Base-by-base conservation (phyloP, 2,329 filamentous ascomycete genomes). In the Lithohypha guttulata region DNA sequence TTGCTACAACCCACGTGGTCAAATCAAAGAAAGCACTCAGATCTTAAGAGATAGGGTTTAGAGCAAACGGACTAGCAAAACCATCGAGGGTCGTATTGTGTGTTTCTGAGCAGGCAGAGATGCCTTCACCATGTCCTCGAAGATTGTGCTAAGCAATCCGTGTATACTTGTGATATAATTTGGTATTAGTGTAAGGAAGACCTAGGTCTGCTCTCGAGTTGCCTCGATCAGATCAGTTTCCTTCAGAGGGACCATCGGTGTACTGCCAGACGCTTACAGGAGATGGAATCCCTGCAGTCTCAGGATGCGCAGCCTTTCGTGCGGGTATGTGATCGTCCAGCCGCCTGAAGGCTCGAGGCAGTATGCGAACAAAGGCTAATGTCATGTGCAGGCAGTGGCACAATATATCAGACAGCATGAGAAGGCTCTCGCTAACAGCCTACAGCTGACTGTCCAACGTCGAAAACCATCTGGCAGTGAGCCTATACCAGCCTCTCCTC, bases 381-480 rank as follows among this genome's bases (percentile, higher is more conserved):
- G 42, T 19, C 32, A 22, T 44, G 14, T 27, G 6, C 31, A 95
- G 89, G 91, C 93, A 72, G 74, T 98, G 59, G 87, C 89, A 58
- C 81, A 81, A 65, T 96, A 94, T 64, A 86, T 98, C 64, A 85
- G 87, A 47, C 94, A 86, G 41, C 86, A 98, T 68, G 91, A 98
- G 65, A 93, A 93, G 66, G 89, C 87, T 25, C 75, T 98, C 47
- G 91, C 91, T 58, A 96, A 96, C 67, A 89, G 89, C 53, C 70
- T 95, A 47, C 89, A 95, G 61, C 72, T 93, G 53, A 80, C 81
- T 59, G 49, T 50, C 25, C 49, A 52, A 33, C 34, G 46, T 25
- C 77, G 84, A 54, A 73, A 75, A 46, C 66, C 70, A 27, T 68
- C 75, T 46, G 81, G 79, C 53, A 77, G 87, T 76, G 75, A 73